These are phyloP conservation scores for Rhizophagus sp. DNA, from an alignment of 192 early-diverging fungal species.

Conservation along the genomic window DNA sequence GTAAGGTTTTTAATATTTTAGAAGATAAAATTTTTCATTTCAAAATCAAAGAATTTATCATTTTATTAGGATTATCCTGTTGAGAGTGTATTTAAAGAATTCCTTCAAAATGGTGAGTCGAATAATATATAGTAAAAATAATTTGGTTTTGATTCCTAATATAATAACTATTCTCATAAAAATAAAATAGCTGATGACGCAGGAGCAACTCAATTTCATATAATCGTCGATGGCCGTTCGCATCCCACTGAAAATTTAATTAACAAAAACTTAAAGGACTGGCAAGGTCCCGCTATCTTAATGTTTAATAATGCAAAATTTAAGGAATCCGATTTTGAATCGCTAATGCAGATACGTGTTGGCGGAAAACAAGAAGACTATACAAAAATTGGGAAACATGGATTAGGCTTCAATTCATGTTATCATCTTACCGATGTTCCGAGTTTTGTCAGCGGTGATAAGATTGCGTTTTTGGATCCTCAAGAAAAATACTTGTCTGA, in stretches of 20 bases:
- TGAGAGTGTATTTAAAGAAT: constrained; percentile 25
- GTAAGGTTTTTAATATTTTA: background rate
- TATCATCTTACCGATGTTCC: constrained; percentile 34
- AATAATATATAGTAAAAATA: too few species aligned
- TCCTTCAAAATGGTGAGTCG: constrained; percentile 28
- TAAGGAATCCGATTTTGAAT: constrained; percentile 19
- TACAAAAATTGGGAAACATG: constrained; percentile 1
- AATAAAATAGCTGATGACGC: constrained; percentile 25
- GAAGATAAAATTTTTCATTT: background rate
- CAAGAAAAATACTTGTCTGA: constrained; percentile 12
- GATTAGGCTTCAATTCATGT: constrained; percentile 32
- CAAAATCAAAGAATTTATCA: background rate
- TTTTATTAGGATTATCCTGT: constrained; percentile 27
- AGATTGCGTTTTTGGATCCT: constrained; percentile 33
- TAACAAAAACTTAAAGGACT: constrained; percentile 14
- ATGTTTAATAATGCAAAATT: constrained; percentile 35
- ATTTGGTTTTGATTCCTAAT: too few species aligned
- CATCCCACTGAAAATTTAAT: background rate
- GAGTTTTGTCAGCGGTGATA: constrained; percentile 25
- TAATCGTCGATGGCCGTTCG: constrained; percentile 26
- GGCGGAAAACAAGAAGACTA: constrained; percentile 20
- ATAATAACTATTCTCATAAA: too few species aligned
- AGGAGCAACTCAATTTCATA: constrained; percentile 16
- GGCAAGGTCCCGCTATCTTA: constrained; percentile 34
- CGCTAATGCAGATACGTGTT: constrained; percentile 26